Conservation (phyloP, 1,284 basidiomycete species). For the Tilletia indica region DNA sequence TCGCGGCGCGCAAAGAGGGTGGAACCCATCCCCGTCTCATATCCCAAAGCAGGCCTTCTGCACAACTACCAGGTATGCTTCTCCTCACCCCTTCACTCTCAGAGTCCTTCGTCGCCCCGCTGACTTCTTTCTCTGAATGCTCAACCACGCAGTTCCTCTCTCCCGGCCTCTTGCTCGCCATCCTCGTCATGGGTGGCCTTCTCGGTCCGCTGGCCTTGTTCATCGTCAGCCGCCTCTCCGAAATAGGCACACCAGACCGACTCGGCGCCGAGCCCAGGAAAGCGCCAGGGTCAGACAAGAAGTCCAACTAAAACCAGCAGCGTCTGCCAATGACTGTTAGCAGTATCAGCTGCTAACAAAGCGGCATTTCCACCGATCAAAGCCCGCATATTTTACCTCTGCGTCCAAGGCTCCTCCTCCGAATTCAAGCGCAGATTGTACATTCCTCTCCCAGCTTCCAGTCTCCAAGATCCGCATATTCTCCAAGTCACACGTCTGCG, state of each 20-base stretch:
- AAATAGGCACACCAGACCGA: slow-evolving; percentile 5
- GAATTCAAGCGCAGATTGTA: too few relatives aligned
- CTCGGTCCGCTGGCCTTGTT: slow-evolving; percentile 5
- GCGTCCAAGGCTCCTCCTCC: too few relatives aligned
- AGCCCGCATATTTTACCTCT: too few relatives aligned
- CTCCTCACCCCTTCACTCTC: not conserved
- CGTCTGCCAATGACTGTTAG: too few relatives aligned
- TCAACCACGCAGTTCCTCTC: slow-evolving; percentile 14
- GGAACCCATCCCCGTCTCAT: slow-evolving; percentile 9
- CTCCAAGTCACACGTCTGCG: too few relatives aligned
- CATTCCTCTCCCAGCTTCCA: too few relatives aligned
- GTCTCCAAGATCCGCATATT: too few relatives aligned
- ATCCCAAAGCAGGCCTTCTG: slow-evolving; percentile 6
- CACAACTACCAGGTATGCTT: slow-evolving; percentile 14
- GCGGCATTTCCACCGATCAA: too few relatives aligned
- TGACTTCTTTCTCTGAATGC: not conserved
- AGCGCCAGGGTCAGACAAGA: slow-evolving; percentile 14
- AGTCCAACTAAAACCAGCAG: not conserved
- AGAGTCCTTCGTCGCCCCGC: too few relatives aligned
- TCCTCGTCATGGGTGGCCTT: slow-evolving; percentile 15
- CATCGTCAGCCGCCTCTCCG: slow-evolving; percentile 12
- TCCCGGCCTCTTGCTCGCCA: not conserved
- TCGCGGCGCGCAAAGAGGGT: slow-evolving; percentile 8
- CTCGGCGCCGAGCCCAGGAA: slow-evolving; percentile 15
- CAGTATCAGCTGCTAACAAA: too few relatives aligned